phyloP scores from a whole-genome alignment of 2,329 filamentous ascomycete genomes.

The Bisporella sp. region DNA sequence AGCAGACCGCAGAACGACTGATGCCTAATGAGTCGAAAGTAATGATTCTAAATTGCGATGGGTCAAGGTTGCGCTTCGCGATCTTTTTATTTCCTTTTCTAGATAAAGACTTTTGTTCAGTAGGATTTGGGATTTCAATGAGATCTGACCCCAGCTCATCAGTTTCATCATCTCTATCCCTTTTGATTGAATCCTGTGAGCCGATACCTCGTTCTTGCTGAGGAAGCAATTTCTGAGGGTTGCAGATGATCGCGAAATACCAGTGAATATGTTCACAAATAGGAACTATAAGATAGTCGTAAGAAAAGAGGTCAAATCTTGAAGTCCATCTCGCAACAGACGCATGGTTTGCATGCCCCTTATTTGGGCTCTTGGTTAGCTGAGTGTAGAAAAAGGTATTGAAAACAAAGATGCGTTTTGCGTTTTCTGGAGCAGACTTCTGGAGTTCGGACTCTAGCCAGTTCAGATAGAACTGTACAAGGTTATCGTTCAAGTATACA shows the following conservation, averaged over 20 bases:
- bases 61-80: conserved; percentile 36
- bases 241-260: conserved; percentile 95
- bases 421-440: conserved; percentile 44
- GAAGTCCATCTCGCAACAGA: conserved; percentile 84
- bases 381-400: conserved; percentile 88
- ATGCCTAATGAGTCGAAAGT: conserved; percentile 75
- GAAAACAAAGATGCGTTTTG: conserved; percentile 73
- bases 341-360: conserved; percentile 69
- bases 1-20: conserved; percentile 56
- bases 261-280: conserved; percentile 86
- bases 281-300: conserved; percentile 85
- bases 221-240: conserved; percentile 57
- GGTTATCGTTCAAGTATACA: conserved; percentile 85
- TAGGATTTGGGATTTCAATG: conserved; percentile 8
- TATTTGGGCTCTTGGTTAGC: conserved; percentile 54
- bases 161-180: neutral
- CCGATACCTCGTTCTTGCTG: neutral
- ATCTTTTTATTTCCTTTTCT: conserved; percentile 24
- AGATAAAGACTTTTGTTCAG: conserved; percentile 13
- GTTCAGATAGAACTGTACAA: conserved; percentile 82
- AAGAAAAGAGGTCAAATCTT: conserved; percentile 74
- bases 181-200: neutral
- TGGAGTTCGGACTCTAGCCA: conserved; percentile 59
- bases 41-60: conserved; percentile 63
- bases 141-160: conserved; percentile 1